Base-by-base conservation (phyloP, 2,329 filamentous ascomycete genomes). In the Paracoccidioides brasiliensis region DNA sequence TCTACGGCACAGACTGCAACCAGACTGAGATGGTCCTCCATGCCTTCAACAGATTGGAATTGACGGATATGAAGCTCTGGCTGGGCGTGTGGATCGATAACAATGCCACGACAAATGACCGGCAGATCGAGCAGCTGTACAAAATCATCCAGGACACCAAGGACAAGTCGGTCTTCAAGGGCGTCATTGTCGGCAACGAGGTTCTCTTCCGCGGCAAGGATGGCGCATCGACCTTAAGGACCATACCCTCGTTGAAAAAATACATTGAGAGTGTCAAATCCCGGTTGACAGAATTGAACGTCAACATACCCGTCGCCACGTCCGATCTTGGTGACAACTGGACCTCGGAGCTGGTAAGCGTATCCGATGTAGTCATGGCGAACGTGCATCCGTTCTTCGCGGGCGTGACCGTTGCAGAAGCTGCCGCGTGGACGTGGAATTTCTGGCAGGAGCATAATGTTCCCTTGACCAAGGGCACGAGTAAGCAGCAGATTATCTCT, bases 361-460 rank as follows among this genome's bases (percentile, higher is more conserved):
- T 82, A 53, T 86, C 88, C 44, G 90, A 97, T 69, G 84, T 88
- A 64, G 83, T 97, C 70, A 96, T 97, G 90, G 86, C 88, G 62
- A 97, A 97, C 67, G 88, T 97, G 55, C 93, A 97, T 67, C 91
- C 93, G 0, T 96, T 97, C 78, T 97, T 97, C 67, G 86, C 84
- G 0, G 91, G 91, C 49, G 82, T 88, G 10, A 74, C 79, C 0
- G 84, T 83, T 2, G 74, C 80, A 2, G 68, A 79, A 1, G 88
- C 89, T 0, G 84, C 90, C 0, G 72, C 68, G 6, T 97, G 91
- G 91, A 95, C 91, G 0, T 88, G 78, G 72, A 71, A 71, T 14
- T 97, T 96, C 72, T 97, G 90, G 86, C 72, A 85, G 46, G 74
- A 70, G 8, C 78, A 90, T 56, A 84, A 91, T 62, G 79, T 82